Evolutionary conservation across 257 asterid genomes (phyloP), one percentile per base, ranked within the genome.

Genomic region (Verbascum thapsus): DNA sequence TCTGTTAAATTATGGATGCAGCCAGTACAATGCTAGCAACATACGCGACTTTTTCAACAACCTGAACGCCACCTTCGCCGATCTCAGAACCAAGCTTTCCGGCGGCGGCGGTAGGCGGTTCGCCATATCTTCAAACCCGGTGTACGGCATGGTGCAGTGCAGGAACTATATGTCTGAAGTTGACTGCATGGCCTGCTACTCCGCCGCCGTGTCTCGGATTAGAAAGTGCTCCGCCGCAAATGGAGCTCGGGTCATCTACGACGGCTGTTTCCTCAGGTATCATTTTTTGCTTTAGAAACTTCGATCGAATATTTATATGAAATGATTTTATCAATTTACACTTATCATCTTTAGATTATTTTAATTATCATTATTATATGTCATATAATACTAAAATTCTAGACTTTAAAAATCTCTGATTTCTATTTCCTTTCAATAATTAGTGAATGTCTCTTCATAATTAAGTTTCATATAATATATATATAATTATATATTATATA

Each of bases 241-340:
- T 10, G 96, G 98, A 8, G 98, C 91, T 43, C 91, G 96, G 19
- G 90, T 85, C 16, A 80, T 86, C 53, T 88, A 74, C 52, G 98
- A 91, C 47, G 96, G 98, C 32, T 91, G 95, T 74, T 91, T 81
- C 74, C 88, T 90, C 72, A 88, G 96, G 98, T 90, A 48, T 5
- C n/a, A n/a, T 45, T 32, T 10, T 1, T 2, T 0, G 16, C 23
- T 37, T 49, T 8, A 11, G 12, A 38, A 7, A 3, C 8, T 0
- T 51, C 39, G 16, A 11, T 0, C n/a, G n/a, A n/a, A n/a, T n/a
- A n/a, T n/a, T n/a, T n/a, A n/a, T n/a, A n/a, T n/a, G n/a, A n/a
- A n/a, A n/a, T n/a, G n/a, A n/a, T n/a, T n/a, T n/a, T n/a, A n/a
- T n/a, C n/a, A n/a, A n/a, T n/a, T n/a, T n/a, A n/a, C n/a, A n/a